Conservation (phyloP, 257 asterid species). For the Ilex asprella region DNA sequence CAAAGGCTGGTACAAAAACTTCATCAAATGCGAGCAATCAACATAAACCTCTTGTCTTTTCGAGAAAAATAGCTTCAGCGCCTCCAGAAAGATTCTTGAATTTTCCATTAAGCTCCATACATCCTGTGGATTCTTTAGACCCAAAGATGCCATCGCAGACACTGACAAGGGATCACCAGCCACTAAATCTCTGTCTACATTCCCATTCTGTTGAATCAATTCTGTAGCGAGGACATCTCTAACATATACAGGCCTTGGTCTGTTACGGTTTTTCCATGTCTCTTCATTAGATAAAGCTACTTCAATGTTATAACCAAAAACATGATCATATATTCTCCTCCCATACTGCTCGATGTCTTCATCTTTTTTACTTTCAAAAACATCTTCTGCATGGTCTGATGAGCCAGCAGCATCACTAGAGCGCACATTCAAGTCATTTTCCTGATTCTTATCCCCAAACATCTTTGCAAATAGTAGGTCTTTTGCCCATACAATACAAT, state of each 20-base stretch:
- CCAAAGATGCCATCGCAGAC: conserved; percentile 81
- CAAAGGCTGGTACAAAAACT: neutral
- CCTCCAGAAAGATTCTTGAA: conserved; percentile 74
- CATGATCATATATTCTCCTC: conserved; percentile 88
- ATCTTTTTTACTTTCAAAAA: conserved; percentile 53
- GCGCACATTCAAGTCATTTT: conserved; percentile 78
- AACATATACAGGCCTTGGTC: conserved; percentile 75
- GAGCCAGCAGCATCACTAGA: conserved; percentile 72
- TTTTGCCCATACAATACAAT: conserved; percentile 98
- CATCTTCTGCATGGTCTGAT: conserved; percentile 57
- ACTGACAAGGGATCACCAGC: conserved; percentile 40
- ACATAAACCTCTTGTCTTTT: conserved; percentile 67
- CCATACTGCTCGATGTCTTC: conserved; percentile 75
- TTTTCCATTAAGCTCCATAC: conserved; percentile 87
- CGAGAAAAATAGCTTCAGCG: conserved; percentile 60
- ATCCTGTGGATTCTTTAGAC: conserved; percentile 91
- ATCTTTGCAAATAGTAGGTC: conserved; percentile 93
- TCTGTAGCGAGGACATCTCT: conserved; percentile 54
- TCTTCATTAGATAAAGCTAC: conserved; percentile 86
- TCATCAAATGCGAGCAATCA: conserved; percentile 1
- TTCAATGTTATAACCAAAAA: conserved; percentile 93
- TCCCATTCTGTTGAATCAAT: conserved; percentile 57
- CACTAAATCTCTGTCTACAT: conserved; percentile 32
- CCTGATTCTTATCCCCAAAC: conserved; percentile 91
- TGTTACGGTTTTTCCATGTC: conserved; percentile 79